Evolutionary conservation across 768 basidiomycete genomes (phyloP), one percentile per base, ranked within the genome.

Genomic region (Crepidotus variabilis): DNA sequence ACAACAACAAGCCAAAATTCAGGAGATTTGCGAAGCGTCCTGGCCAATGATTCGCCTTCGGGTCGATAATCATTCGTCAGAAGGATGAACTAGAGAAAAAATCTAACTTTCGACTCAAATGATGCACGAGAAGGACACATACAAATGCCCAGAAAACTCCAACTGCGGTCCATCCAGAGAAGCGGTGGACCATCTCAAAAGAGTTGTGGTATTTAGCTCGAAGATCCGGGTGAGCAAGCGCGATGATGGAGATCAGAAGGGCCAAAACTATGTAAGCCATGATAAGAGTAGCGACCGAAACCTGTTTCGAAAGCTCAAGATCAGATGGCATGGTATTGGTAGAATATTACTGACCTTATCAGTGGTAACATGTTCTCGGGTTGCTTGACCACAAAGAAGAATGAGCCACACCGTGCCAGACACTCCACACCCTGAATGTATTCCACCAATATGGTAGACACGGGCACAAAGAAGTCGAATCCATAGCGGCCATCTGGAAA

Each of bases 1-100:
- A 81, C 65, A n/a, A 77, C 64, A 16, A 83, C 73, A 21, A 86
- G 66, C 84, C 84, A 86, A 65, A 86, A 81, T 13, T 82, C 75
- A 47, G 77, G 60, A 4, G 78, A 70, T 21, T 71, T 67, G 5
- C 77, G 63, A 36, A 84, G 66, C 4, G 78, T 76, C 45, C 75
- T 67, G 13, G 74, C 73, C 6, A 84, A 72, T 7, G 73, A 61
- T 52, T 73, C 64, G 20, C 59, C 68, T 14, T 64, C 67, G 2
- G 59, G 57, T 39, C 72, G 74, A 65, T 81, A 83, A 63, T 85
- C 83, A 57, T 82, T 82, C 1, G 74, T 78, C 22, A 85, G 68
- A 5, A 82, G 71, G n/a, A 81, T 64, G 46, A 81, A 75, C 78
- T 83, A 28, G 8, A 39, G 13, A 22, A 35, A 7, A 13, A 13